Base-by-base conservation (phyloP, 805 yeast species). In the Yarrowia osloensis region DNA sequence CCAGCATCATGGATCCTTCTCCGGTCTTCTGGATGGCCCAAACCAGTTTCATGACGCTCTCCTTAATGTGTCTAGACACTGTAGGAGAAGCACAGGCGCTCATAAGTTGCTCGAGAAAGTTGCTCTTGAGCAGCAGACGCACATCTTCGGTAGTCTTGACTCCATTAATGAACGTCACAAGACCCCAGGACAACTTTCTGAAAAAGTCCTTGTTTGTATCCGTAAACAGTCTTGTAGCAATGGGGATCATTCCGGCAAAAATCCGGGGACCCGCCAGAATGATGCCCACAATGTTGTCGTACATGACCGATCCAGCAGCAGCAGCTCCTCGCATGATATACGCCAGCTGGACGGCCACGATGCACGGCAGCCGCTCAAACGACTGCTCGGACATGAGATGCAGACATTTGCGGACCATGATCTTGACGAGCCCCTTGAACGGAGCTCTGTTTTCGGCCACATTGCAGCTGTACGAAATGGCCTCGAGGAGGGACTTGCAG, bases 251-350 rank as follows among this genome's bases (percentile, higher is more conserved):
- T n/a, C 76, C 74, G 0, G 73, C 63, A 42, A 76, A 76, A 19
- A 85, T 70, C 3, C 72, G 65, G 4, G 90, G 87, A 42, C 85
- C 84, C 4, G 84, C 77, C 40, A 91, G 77, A 12, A 92, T 80
- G 82, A 86, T 91, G 68, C 88, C 83, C 71, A 81, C 85, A 0
- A 86, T 85, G 70, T 85, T 85, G 70, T 92, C 97, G 75, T 88
- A 90, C 22, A 94, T 75, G 71, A 81, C 82, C 69, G 90, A 94
- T 0, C 87, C 85, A 0, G 98, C 97, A 69, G 87, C 85, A 6
- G 81, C 75, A 68, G 90, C 74, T 1, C 90, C 79, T 2, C 85
- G 83, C 4, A 86, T 77, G 42, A 91, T 74, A 63, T 84, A 81
- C 0, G 91, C 83, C 44, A 87, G 75, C 66, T 85, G 74, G 19